Percentiles rank a stretch among this genome's conserved stretches.
Conservation (phyloP, 306 rosid genomes). For the Comarum palustre region DNA sequence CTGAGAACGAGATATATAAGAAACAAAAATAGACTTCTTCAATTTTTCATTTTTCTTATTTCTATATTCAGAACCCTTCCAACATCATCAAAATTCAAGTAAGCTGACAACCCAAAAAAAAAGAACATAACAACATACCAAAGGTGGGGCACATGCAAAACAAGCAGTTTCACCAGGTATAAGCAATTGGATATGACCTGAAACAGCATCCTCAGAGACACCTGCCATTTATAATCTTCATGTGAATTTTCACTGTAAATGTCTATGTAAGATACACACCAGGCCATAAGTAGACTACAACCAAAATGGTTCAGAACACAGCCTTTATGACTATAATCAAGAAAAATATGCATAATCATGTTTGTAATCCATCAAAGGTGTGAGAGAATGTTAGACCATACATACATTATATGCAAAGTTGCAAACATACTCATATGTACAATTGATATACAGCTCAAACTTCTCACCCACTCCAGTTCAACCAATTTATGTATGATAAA, state of each 20-base stretch:
- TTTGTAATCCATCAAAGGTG: background rate
- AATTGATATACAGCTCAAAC: background rate
- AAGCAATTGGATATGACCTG: constrained; percentile 93
- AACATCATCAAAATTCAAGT: constrained; percentile 16
- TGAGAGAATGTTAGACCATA: constrained; percentile 3
- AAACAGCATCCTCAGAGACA: constrained; percentile 97
- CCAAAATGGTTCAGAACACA: background rate
- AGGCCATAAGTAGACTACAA: background rate
- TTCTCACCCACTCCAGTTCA: background rate
- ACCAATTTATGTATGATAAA: background rate
- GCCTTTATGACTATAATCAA: background rate
- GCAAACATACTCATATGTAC: background rate
- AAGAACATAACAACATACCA: constrained; percentile 43
- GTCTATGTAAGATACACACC: constrained; percentile 13
- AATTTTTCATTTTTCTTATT: constrained; percentile 19
- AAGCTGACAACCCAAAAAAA: background rate
- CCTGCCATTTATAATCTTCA: constrained; percentile 46
- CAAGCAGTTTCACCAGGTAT: constrained; percentile 98
- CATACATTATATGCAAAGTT: background rate
- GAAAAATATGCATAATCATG: background rate
- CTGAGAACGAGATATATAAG: constrained; percentile 39
- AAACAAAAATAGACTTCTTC: background rate
- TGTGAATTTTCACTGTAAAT: constrained; percentile 21
- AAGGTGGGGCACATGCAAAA: constrained; percentile 99
- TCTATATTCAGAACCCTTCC: constrained; percentile 11